These are phyloP conservation scores for Trichoderma sp. DNA, from an alignment of 2,329 filamentous ascomycete species.

Conservation along the genomic window DNA sequence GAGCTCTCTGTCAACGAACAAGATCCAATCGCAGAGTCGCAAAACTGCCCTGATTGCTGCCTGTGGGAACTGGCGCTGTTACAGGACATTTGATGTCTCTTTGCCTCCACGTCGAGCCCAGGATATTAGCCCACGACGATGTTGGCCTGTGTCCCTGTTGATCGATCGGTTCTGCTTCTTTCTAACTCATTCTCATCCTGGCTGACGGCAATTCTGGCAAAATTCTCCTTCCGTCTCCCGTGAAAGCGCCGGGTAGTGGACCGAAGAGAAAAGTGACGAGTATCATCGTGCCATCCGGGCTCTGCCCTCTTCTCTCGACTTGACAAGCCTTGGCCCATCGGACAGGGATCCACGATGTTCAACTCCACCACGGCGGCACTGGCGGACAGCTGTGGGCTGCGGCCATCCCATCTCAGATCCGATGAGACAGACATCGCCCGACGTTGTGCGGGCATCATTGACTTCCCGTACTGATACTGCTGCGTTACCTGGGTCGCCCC, in stretches of 20 bases:
- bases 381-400: slow-evolving; percentile 20
- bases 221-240: neutral
- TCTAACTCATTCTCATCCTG: slow-evolving; percentile 1
- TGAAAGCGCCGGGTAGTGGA: slow-evolving; percentile 12
- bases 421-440: slow-evolving; percentile 26
- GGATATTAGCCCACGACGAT: neutral
- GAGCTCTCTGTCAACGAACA: slow-evolving; percentile 1
- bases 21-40: slow-evolving; percentile 3
- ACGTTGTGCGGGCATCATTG: slow-evolving; percentile 24
- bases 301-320: neutral
- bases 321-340: neutral
- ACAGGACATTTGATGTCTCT: slow-evolving; percentile 21
- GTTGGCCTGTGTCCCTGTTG: slow-evolving; percentile 19
- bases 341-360: slow-evolving; percentile 16
- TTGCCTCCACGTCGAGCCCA: neutral
- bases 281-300: slow-evolving; percentile 21
- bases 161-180: neutral
- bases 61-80: neutral
- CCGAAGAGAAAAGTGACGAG: slow-evolving; percentile 16
- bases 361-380: slow-evolving; percentile 24
- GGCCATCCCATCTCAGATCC: slow-evolving; percentile 25
- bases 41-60: slow-evolving; percentile 5
- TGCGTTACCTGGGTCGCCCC: slow-evolving; percentile 27
- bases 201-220: neutral
- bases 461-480: neutral